Evolutionary conservation across 306 rosid genomes (phyloP).

Genomic region (Quercus cerris): DNA sequence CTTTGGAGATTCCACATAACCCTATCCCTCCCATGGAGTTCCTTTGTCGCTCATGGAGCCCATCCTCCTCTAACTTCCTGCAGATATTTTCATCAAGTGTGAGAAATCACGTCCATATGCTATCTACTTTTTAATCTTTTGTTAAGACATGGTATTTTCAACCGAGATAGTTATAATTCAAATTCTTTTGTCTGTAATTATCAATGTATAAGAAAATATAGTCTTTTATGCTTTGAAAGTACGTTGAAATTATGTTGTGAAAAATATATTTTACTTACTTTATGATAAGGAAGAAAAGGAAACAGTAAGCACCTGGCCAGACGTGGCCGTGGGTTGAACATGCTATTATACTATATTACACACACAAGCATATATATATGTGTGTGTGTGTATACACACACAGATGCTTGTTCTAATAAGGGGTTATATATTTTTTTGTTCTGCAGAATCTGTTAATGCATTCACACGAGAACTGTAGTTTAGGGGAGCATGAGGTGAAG

Average conservation of each 20-base stretch:
- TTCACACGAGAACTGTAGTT: neutral
- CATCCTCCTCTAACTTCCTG: constrained; percentile 15
- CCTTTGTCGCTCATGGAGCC: constrained; percentile 28
- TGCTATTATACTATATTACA: no score
- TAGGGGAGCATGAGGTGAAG: neutral
- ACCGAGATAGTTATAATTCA: no score
- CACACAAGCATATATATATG: accelerated
- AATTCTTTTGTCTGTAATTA: no score
- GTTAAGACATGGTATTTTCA: no score
- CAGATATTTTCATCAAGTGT: constrained; percentile 21
- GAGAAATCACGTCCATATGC: neutral
- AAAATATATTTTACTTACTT: no score
- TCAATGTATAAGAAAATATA: no score
- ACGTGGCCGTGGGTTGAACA: no score
- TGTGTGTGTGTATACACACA: no score
- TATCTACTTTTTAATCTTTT: neutral
- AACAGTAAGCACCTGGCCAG: no score
- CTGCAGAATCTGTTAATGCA: neutral
- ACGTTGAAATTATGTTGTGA: no score
- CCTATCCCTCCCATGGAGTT: constrained; percentile 24
- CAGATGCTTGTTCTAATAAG: neutral
- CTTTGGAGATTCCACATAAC: constrained; percentile 6
- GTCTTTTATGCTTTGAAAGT: neutral
- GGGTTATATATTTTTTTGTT: neutral
- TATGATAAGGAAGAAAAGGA: no score